A percentile compares a stretch with the other conserved stretches of the same genome.
Conservation (phyloP, 441 rosid genomes). For the Brassica balearica region DNA sequence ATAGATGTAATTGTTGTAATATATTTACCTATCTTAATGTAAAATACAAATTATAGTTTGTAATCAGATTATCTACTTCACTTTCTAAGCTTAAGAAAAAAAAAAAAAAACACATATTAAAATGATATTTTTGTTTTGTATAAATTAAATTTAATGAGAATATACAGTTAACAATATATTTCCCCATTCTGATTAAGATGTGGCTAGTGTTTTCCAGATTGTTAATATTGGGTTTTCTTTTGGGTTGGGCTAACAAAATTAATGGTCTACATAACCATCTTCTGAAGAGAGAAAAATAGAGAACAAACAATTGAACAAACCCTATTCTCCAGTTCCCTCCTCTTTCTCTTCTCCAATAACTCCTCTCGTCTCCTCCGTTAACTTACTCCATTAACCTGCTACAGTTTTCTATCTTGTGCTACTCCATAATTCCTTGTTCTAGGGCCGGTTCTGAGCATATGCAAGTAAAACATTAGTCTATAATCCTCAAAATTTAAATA, state of each 20-base stretch:
- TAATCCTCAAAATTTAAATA: background rate
- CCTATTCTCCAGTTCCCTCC: conserved; percentile 2
- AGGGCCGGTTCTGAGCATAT: background rate
- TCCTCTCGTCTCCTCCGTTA: background rate
- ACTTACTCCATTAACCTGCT: background rate
- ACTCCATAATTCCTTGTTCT: background rate
- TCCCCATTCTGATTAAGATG: background rate
- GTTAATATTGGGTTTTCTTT: background rate
- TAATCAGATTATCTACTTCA: background rate
- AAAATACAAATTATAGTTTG: background rate
- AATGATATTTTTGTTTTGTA: conserved; percentile 4
- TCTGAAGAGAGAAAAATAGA: background rate
- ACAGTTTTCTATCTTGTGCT: background rate
- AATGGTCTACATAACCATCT: background rate
- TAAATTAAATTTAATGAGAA: background rate
- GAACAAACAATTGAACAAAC: background rate
- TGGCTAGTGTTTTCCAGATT: background rate
- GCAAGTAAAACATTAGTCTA: background rate
- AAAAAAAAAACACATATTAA: background rate
- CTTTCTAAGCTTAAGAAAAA: background rate
- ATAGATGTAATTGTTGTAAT: background rate
- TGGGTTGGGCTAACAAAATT: background rate
- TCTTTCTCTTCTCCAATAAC: background rate
- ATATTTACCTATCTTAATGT: background rate
- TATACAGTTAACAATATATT: background rate